Base-by-base conservation (phyloP, 2,329 filamentous ascomycete genomes). In the Hymenoscyphus occultus region DNA sequence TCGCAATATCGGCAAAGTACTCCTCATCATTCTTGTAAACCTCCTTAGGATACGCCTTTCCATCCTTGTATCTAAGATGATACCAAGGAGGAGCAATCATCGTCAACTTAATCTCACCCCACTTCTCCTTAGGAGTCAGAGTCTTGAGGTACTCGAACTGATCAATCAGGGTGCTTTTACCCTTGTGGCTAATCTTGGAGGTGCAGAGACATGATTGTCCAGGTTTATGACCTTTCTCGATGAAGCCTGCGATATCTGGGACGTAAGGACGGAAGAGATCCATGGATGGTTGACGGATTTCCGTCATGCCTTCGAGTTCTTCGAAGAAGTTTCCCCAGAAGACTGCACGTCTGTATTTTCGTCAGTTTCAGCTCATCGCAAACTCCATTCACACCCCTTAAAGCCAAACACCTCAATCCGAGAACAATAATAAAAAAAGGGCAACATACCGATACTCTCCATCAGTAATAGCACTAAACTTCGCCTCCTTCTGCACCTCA, bases 21-120 rank as follows among this genome's bases (percentile, higher is more conserved):
- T 83, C 82, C 64, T 80, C 77, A 56, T 85, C 82, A 39, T 77
- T 81, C n/a, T 73, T 69, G 68, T 86, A 86, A 32, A 82, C 81
- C 1, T 82, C 80, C 62, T 80, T 80, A 7, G 80, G 78, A 71
- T 81, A 86, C 35, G 83, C 83, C 62, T 78, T 76, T 60, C 83
- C 82, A 67, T 83, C 79, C 70, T 79, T 81, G 67, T 85, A 84
- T 57, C 87, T 82, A 74, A 90, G 80, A 76, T 92, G 88, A 75
- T 90, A 90, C 83, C 88, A 90, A 73, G 85, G 85, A 1, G 87
- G 87, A 3, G 87, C 86, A 56, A 87, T 85, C 74, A 90, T 80
- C 19, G 88, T 90, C 70, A 90, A 81, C 79, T 91, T 90, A 76
- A 89, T 84, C 67, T 89, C 85, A 69, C 86, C 85, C 74, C 88